Percentiles rank a stretch among this genome's conserved stretches.
These are phyloP conservation scores for Colletotrichum camelliae DNA, from an alignment of 2,329 filamentous ascomycete species.

Conservation along the genomic window DNA sequence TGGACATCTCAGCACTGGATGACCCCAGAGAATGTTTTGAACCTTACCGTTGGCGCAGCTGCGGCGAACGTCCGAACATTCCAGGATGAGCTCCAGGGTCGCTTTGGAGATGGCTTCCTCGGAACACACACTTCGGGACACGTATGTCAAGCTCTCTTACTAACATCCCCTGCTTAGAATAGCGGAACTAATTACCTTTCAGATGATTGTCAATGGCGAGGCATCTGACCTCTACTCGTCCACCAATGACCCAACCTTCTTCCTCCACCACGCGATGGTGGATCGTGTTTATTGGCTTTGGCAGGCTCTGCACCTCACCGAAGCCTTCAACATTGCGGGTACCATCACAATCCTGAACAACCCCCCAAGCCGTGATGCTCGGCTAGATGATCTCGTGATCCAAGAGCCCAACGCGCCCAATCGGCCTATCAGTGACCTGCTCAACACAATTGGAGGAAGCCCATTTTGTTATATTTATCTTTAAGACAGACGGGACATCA, in stretches of 20 bases:
- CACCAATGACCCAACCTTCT: slow-evolving; percentile 30
- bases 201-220: slow-evolving; percentile 28
- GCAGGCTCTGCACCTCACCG: slow-evolving; percentile 25
- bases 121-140: slow-evolving; percentile 32
- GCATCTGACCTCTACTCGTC: slow-evolving; percentile 30
- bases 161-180: too few species aligned
- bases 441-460: slow-evolving; percentile 34
- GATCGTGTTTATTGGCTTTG: slow-evolving; percentile 32
- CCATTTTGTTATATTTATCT: slow-evolving; percentile 39
- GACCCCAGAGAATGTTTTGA: slow-evolving; percentile 26
- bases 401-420: slow-evolving; percentile 28
- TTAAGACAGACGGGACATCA: neutral
- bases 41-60: slow-evolving; percentile 22
- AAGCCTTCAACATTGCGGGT: slow-evolving; percentile 24
- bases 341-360: slow-evolving; percentile 23
- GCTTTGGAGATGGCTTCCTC: slow-evolving; percentile 29
- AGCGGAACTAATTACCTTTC: too few species aligned
- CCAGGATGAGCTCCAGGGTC: slow-evolving; percentile 36
- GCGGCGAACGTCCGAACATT: slow-evolving; percentile 34
- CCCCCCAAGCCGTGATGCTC: slow-evolving; percentile 25
- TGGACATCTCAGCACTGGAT: slow-evolving; percentile 23
- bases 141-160: too few species aligned
- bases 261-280: slow-evolving; percentile 28
- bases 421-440: slow-evolving; percentile 34
- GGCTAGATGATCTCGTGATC: slow-evolving; percentile 28